Base-by-base conservation (phyloP, 768 basidiomycete species). In the Obba rivulosa region DNA sequence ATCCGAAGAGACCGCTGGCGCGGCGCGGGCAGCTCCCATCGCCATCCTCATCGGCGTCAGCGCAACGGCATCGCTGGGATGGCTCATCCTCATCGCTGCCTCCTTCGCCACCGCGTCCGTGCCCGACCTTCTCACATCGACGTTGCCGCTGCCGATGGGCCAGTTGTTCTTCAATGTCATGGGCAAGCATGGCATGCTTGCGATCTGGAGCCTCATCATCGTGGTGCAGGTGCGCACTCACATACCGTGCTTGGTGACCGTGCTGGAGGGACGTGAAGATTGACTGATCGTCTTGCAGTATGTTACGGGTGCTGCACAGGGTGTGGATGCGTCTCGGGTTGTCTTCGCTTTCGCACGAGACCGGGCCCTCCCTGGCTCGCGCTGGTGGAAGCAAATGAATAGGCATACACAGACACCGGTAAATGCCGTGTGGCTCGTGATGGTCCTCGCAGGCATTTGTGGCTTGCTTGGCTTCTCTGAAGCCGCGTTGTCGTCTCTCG, bases 321-420 rank as follows among this genome's bases (percentile, higher is more conserved):
- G 75, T 18, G 83, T 87, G 8, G 85, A 86, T 57, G 85, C 85
- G 11, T 85, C 83, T 36, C 80, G 85, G 16, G 85, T 85, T 9
- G 75, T 86, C 41, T 87, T 85, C 52, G 85, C 85, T 7, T 86
- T 87, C 59, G 83, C 85, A 16, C 68, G 85, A 34, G 85, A 87
- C 55, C 79, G 85, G 48, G 85, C 85, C 5, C 72, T 87, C 10
- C 85, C 85, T 7, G 84, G 85, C 4, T 86, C 85, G 31, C 73
- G 72, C 21, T 81, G 73, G 71, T 85, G 82, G 84, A 85, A 84
- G 57, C 68, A 62, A 46, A 74, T 87, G 46, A 82, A 82, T 51
- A 59, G 48, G 4, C 59, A 60, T 53, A 85, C 84, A 1, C 78
- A 78, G 57, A 87, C 85, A 5, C 85, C 85, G 0, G 83, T 86